Evolutionary conservation across 2,329 filamentous ascomycete species (phyloP).

Genomic region (Hypoxylon sp.): DNA sequence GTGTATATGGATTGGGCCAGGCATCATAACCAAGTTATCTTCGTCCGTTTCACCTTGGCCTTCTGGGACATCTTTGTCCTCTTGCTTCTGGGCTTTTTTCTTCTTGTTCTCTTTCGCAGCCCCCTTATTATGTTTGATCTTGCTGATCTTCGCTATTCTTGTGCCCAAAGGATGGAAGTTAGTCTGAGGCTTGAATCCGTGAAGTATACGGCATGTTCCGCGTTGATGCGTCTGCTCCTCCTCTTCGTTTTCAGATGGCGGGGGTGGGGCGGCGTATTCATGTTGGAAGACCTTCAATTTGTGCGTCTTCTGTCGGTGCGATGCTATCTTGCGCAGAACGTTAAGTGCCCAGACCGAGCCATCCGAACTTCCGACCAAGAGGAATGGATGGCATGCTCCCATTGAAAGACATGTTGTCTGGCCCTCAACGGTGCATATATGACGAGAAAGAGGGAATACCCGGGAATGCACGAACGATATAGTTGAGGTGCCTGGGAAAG

Average conservation of each 20-base stretch:
- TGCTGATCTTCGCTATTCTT: constrained; percentile 41
- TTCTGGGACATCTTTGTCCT: constrained; percentile 19
- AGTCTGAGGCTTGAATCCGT: constrained; percentile 60
- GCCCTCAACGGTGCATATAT: constrained; percentile 60
- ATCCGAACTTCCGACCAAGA: constrained; percentile 62
- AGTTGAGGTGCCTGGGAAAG: constrained; percentile 61
- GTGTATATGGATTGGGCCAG: constrained; percentile 60
- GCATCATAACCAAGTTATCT: constrained; percentile 38
- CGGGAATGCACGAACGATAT: constrained; percentile 62
- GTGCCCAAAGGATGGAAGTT: constrained; percentile 57
- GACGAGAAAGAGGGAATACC: constrained; percentile 61
- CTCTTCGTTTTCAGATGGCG: constrained; percentile 33
- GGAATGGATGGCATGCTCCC: constrained; percentile 61
- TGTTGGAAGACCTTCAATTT: constrained; percentile 62
- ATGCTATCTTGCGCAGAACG: constrained; percentile 54
- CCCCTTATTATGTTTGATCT: constrained; percentile 43
- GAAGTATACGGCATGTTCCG: constrained; percentile 60
- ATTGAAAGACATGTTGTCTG: constrained; percentile 60
- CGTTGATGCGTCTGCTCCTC: constrained; percentile 47
- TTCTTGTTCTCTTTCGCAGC: constrained; percentile 46
- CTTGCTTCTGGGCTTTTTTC: constrained; percentile 40
- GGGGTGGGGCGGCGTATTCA: constrained; percentile 57
- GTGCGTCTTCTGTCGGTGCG: constrained; percentile 50
- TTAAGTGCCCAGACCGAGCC: constrained; percentile 62
- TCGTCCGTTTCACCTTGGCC: constrained; percentile 42